phyloP scores from a whole-genome alignment of 2,329 filamentous ascomycete species.

The Claviceps paspali region DNA sequence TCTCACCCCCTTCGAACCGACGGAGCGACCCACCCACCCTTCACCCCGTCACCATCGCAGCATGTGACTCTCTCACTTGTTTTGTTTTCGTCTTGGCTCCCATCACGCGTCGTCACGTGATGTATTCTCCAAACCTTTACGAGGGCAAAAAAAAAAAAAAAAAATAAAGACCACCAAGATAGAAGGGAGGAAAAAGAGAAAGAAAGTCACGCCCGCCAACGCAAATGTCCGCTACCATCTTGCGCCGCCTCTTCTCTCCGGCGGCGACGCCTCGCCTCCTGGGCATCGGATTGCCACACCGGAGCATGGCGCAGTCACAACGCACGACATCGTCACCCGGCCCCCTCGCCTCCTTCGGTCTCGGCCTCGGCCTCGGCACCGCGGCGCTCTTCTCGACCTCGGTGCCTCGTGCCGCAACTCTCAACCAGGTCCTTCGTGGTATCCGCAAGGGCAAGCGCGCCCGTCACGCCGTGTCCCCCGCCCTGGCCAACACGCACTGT shows the following conservation, averaged over 20 bases:
- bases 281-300: constrained; percentile 4
- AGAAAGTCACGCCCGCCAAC: constrained; percentile 4
- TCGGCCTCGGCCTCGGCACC: constrained; percentile 2
- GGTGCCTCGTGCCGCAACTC: constrained; percentile 41
- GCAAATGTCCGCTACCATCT: constrained; percentile 19
- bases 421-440: constrained; percentile 61
- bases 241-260: constrained; percentile 21
- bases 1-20: too few relatives aligned
- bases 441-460: constrained; percentile 66
- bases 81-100: too few relatives aligned
- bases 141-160: too few relatives aligned
- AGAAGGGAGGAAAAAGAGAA: too few relatives aligned
- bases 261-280: constrained; percentile 10
- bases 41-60: too few relatives aligned
- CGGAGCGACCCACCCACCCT: too few relatives aligned
- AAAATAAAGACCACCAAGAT: neutral
- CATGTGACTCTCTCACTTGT: too few relatives aligned
- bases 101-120: too few relatives aligned
- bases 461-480: constrained; percentile 77
- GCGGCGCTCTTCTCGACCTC: constrained; percentile 41
- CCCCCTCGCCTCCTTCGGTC: neutral
- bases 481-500: constrained; percentile 50
- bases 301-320: too few relatives aligned
- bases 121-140: too few relatives aligned
- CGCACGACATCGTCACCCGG: too few relatives aligned